Conservation (phyloP, 2,329 filamentous ascomycete species). For the Camillea tinctor region DNA sequence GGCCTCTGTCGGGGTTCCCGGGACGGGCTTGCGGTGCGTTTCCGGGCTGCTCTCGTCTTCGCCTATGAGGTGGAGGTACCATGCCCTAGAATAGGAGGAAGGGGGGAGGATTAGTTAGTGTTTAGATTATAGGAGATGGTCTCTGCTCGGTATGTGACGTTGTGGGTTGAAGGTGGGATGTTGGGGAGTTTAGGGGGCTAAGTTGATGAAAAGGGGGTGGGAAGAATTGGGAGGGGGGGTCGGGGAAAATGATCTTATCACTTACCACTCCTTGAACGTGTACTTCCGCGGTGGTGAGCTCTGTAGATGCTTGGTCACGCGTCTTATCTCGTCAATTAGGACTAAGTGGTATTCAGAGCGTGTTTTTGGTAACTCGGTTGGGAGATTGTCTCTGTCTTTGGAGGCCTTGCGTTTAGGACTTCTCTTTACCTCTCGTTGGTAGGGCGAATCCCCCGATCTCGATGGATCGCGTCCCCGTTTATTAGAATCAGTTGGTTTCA, state of each 20-base stretch:
- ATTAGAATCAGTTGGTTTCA: neutral
- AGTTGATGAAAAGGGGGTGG: neutral
- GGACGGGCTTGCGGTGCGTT: conserved; percentile 44
- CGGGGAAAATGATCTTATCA: conserved; percentile 2
- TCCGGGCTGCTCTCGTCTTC: conserved; percentile 55
- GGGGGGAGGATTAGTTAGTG: too few relatives aligned
- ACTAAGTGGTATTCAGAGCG: conserved; percentile 58
- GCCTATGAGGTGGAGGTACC: conserved; percentile 76
- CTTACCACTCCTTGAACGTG: conserved; percentile 50
- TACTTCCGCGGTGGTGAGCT: conserved; percentile 62
- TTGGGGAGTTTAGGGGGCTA: too few relatives aligned
- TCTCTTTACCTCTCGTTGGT: neutral
- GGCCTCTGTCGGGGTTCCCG: neutral
- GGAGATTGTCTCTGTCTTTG: conserved; percentile 34
- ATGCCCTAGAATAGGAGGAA: too few relatives aligned
- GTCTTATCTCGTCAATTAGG: conserved; percentile 70
- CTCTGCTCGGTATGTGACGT: too few relatives aligned
- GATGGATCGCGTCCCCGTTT: neutral
- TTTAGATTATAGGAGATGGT: too few relatives aligned
- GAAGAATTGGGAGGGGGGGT: neutral
- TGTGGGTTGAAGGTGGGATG: too few relatives aligned
- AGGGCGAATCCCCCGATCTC: neutral
- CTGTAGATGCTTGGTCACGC: conserved; percentile 62
- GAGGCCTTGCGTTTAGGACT: conserved; percentile 11
- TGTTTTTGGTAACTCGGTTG: conserved; percentile 40